phyloP scores from a whole-genome alignment of 2,329 filamentous ascomycete species.

The Aspergillus novofumigatus region DNA sequence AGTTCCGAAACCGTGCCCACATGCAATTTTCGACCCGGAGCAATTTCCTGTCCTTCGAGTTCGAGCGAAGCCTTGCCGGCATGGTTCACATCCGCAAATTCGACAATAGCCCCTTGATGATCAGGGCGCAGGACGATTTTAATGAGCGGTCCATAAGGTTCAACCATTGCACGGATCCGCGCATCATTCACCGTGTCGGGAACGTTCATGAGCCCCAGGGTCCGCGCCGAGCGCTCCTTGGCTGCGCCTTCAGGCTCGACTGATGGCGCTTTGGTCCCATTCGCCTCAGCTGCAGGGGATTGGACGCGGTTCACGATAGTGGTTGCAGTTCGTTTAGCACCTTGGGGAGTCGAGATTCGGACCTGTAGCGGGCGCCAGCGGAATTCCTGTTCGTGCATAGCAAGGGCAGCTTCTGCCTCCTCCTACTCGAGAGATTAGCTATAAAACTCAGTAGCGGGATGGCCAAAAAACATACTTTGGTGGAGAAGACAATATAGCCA shows the following conservation, averaged over 20 bases:
- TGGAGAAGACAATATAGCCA: conserved; percentile 73
- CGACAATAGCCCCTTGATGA: conserved; percentile 80
- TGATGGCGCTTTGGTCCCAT: conserved; percentile 21
- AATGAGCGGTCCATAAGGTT: conserved; percentile 65
- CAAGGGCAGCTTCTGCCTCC: conserved; percentile 60
- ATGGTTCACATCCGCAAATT: conserved; percentile 66
- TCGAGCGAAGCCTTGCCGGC: conserved; percentile 58
- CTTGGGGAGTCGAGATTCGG: conserved; percentile 47
- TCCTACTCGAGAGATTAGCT: conserved; percentile 42
- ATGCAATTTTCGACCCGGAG: conserved; percentile 38
- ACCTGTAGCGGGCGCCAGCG: conserved; percentile 65
- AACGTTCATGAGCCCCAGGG: conserved; percentile 76
- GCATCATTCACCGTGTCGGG: conserved; percentile 91
- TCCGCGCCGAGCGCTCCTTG: conserved; percentile 56
- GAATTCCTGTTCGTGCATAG: conserved; percentile 68
- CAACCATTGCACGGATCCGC: conserved; percentile 69
- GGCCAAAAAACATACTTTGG: conserved; percentile 45
- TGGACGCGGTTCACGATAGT: conserved; percentile 42
- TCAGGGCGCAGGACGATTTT: conserved; percentile 77
- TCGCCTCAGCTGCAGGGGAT: conserved; percentile 33
- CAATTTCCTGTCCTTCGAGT: conserved; percentile 46
- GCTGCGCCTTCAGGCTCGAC: conserved; percentile 41
- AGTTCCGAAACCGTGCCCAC: conserved; percentile 52
- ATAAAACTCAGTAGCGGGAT: background rate
- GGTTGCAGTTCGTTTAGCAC: conserved; percentile 41